Conservation (phyloP, 2,329 filamentous ascomycete genomes). For the Nakataea oryzae region DNA sequence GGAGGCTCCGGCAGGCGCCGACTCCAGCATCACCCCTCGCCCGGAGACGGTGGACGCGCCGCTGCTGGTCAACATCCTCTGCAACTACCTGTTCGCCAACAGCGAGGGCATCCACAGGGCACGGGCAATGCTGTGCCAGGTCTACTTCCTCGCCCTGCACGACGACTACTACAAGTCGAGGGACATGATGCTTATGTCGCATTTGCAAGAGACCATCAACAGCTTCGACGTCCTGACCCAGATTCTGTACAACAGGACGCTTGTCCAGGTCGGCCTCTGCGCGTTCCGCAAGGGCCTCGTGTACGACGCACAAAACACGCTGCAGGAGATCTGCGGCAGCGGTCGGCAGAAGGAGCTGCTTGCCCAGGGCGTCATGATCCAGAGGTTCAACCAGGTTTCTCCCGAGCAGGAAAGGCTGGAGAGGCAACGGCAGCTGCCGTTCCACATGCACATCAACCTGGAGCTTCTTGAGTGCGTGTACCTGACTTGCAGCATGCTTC, state of each 20-base stretch:
- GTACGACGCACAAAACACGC: conserved; percentile 93
- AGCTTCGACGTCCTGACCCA: conserved; percentile 96
- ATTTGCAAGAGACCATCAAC: conserved; percentile 92
- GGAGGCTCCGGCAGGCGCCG: conserved; percentile 54
- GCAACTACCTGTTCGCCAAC: conserved; percentile 88
- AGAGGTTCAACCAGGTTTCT: conserved; percentile 90
- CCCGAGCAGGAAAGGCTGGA: conserved; percentile 97
- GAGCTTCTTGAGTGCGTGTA: conserved; percentile 98
- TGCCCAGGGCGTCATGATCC: conserved; percentile 96
- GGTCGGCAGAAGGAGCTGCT: conserved; percentile 96
- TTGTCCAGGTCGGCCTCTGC: conserved; percentile 95
- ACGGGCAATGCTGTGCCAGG: conserved; percentile 94
- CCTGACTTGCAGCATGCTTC: conserved; percentile 96
- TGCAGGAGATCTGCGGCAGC: conserved; percentile 96
- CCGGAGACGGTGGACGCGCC: conserved; percentile 56
- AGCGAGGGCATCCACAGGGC: conserved; percentile 94
- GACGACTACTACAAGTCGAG: conserved; percentile 96
- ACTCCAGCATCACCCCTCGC: conserved; percentile 75
- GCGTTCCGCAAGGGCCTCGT: conserved; percentile 95
- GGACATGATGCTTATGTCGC: conserved; percentile 99
- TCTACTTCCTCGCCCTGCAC: conserved; percentile 96
- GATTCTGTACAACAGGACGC: conserved; percentile 95
- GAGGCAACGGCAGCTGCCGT: conserved; percentile 92
- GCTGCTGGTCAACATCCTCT: conserved; percentile 73
- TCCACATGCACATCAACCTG: conserved; percentile 99